Conservation (phyloP, 2,329 filamentous ascomycete species). For the Venturia carpophila region DNA sequence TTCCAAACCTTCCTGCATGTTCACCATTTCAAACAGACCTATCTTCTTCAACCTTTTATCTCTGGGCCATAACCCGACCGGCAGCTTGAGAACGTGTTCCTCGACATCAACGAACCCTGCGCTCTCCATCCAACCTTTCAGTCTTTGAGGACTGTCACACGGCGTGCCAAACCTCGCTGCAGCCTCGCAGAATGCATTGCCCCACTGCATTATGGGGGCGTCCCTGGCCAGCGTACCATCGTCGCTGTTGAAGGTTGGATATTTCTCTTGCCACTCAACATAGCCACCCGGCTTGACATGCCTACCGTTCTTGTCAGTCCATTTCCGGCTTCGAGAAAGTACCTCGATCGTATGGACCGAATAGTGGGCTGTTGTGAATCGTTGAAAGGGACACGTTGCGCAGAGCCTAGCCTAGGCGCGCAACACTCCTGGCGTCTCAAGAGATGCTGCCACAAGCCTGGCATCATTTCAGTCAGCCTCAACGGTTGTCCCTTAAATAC, state of each 20-base stretch:
- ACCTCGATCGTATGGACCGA: not conserved
- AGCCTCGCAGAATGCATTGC: constrained; percentile 19
- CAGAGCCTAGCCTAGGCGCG: not conserved
- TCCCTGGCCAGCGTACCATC: constrained; percentile 32
- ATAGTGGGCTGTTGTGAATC: not conserved
- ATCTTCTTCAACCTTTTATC: constrained; percentile 26
- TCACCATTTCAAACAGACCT: constrained; percentile 20
- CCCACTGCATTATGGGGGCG: constrained; percentile 22
- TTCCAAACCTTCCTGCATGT: constrained; percentile 27
- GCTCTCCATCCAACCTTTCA: constrained; percentile 30
- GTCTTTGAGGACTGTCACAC: constrained; percentile 26
- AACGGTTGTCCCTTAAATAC: not conserved
- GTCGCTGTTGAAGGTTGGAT: constrained; percentile 33
- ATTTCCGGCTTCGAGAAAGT: not conserved
- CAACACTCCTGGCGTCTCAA: not conserved
- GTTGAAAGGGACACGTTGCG: not conserved
- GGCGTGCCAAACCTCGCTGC: constrained; percentile 21
- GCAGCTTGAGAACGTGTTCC: constrained; percentile 19
- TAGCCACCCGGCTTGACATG: constrained; percentile 40
- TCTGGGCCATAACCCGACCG: constrained; percentile 23
- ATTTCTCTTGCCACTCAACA: constrained; percentile 44
- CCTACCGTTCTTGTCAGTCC: constrained; percentile 5
- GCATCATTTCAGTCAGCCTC: not conserved
- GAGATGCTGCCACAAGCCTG: not conserved
- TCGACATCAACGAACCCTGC: constrained; percentile 29